phyloP scores from a whole-genome alignment of 352 stramenopile genomes.

The Poterioochromonas sp. region DNA sequence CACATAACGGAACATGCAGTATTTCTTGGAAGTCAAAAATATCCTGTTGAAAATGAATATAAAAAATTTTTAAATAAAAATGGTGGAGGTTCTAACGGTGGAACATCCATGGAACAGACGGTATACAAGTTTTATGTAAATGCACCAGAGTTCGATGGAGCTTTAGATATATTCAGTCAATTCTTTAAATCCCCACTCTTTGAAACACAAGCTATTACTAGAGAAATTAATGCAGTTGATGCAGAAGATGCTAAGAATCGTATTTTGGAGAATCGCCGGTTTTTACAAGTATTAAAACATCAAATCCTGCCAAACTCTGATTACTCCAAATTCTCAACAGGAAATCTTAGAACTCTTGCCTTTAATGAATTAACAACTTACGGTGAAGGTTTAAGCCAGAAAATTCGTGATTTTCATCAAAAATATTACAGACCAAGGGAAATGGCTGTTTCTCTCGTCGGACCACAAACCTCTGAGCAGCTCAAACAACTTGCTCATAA shows the following conservation, averaged over 20 bases:
- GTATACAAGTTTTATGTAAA: constrained; percentile 34
- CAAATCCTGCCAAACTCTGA: not conserved
- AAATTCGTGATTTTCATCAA: not conserved
- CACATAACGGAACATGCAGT: constrained; percentile 31
- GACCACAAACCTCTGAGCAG: constrained; percentile 18
- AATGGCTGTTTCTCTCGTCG: constrained; percentile 8
- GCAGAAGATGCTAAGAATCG: constrained; percentile 32
- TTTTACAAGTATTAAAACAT: constrained; percentile 25
- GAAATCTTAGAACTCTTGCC: constrained; percentile 25
- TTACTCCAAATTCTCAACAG: constrained; percentile 32
- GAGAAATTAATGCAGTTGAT: constrained; percentile 29
- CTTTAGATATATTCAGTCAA: constrained; percentile 32
- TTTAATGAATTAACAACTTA: not conserved
- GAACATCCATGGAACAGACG: constrained; percentile 27
- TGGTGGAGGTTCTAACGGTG: constrained; percentile 15
- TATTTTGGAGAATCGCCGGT: not conserved
- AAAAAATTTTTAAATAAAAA: constrained; percentile 33
- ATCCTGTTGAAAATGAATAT: constrained; percentile 31
- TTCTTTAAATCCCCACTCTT: constrained; percentile 27
- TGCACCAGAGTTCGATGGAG: not conserved
- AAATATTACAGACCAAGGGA: not conserved
- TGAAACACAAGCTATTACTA: not conserved
- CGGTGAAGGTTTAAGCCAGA: not conserved
- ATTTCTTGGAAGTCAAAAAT: constrained; percentile 31
- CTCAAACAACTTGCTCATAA: not conserved